phyloP scores from a whole-genome alignment of 768 basidiomycete species.

The Dictyophora rubrovolvata region DNA sequence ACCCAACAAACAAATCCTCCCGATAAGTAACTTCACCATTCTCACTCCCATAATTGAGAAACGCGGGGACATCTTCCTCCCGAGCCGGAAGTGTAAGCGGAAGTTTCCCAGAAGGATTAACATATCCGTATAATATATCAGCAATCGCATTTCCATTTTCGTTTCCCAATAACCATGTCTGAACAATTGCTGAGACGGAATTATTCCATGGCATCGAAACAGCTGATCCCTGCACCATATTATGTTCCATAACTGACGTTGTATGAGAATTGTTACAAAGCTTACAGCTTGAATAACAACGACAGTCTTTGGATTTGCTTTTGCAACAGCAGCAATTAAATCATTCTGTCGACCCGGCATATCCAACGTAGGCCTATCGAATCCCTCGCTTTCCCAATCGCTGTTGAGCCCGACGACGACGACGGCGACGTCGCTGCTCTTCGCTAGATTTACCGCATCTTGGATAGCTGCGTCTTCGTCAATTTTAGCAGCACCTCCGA shows the following conservation, averaged over 20 bases:
- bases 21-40: conserved; percentile 44
- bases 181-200: conserved; percentile 42
- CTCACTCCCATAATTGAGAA: conserved; percentile 47
- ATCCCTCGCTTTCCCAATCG: conserved; percentile 72
- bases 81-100: conserved; percentile 51
- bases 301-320: conserved; percentile 47
- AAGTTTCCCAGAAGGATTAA: conserved; percentile 52
- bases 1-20: conserved; percentile 60
- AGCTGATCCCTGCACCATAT: conserved; percentile 43
- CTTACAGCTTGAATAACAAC: conserved; percentile 41
- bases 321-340: conserved; percentile 39
- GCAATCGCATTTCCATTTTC: conserved; percentile 56
- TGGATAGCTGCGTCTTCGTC: conserved; percentile 45
- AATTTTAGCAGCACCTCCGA: conserved; percentile 58
- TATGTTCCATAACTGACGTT: not conserved
- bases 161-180: conserved; percentile 60
- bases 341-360: conserved; percentile 55
- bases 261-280: not conserved
- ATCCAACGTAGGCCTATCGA: conserved; percentile 51
- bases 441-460: conserved; percentile 46
- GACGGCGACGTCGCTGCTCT: conserved; percentile 43
- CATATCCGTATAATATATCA: conserved; percentile 51
- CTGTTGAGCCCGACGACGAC: conserved; percentile 52
- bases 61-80: conserved; percentile 53
- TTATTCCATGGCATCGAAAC: conserved; percentile 68